Evolutionary conservation across 805 yeast species (phyloP), one percentile per base, ranked within the genome.

Genomic region (Teunomyces tritomae): DNA sequence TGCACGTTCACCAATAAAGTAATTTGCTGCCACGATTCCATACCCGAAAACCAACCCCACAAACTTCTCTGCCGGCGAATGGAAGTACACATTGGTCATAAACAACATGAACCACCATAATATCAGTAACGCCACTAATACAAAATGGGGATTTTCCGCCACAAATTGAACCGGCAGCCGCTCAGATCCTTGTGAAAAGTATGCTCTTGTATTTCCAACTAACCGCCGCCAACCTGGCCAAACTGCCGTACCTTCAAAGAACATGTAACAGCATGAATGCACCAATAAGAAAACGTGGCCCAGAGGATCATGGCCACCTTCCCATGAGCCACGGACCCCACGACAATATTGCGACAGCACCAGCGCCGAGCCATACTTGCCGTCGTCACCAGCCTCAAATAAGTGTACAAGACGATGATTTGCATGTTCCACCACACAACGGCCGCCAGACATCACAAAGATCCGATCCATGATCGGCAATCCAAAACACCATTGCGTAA

Each of bases 251-350:
- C 80, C 61, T 61, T 91, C 97, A 47, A 82, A 81, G 59, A 87
- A 71, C 53, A 92, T 59, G 48, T 86, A 78, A 47, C 85, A 61
- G 28, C 85, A 78, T 7, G 88, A 75, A 49, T 85, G 86, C 4
- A 85, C 77, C 39, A 92, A 69, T 36, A 94, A 63, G 57, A 91
- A 94, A 1, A 89, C 85, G 62, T 94, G 99, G 0, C 99, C 99
- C 51, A 92, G 85, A 4, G 98, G 96, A 68, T 94, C 99, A 61
- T 89, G 96, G 0, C 99, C 99, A 0, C 96, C 98, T 85, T 44
- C 83, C 89, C 58, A 78, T 27, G 50, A 61, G 44, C 62, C 94
- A 65, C 62, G 94, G 79, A 70, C 49, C 35, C 54, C 53, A 17
- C 73, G 58, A 57, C 78, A 73, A 13, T 57, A 53, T 44, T 60